phyloP scores from a whole-genome alignment of 768 basidiomycete genomes.

The Botryobasidium botryosum region DNA sequence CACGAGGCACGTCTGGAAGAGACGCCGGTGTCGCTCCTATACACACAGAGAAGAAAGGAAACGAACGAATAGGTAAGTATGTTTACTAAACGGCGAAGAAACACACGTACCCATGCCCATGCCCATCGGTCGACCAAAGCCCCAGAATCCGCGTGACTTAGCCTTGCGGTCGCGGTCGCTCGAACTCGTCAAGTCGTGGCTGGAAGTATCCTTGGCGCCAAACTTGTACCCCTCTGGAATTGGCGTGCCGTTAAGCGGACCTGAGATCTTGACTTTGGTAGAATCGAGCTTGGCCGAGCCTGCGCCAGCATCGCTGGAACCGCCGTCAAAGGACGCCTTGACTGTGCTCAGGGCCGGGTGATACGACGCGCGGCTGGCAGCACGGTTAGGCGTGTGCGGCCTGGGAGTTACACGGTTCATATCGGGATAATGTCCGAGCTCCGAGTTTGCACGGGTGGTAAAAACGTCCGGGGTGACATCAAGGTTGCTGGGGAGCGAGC shows the following conservation, averaged over 20 bases:
- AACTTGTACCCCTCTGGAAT: conserved; percentile 87
- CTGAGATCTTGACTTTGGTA: conserved; percentile 52
- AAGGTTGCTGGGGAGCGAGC: conserved; percentile 34
- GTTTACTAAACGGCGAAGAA: not conserved
- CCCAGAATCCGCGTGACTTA: conserved; percentile 85
- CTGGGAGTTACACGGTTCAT: conserved; percentile 15
- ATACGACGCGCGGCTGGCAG: conserved; percentile 34
- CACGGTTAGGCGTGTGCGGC: not conserved
- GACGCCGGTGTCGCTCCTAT: not conserved
- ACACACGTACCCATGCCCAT: conserved; percentile 20
- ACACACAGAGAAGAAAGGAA: not conserved
- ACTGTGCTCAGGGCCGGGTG: conserved; percentile 39
- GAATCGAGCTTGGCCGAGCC: not conserved
- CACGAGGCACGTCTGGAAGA: conserved; percentile 28
- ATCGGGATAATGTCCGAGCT: conserved; percentile 67
- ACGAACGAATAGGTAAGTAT: not conserved
- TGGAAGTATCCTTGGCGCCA: conserved; percentile 40
- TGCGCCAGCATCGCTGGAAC: not conserved
- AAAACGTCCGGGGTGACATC: conserved; percentile 18
- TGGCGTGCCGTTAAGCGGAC: conserved; percentile 66
- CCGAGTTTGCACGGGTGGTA: conserved; percentile 48
- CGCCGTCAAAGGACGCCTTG: conserved; percentile 24
- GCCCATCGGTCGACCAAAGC: conserved; percentile 53
- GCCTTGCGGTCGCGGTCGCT: conserved; percentile 78
- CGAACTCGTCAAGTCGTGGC: conserved; percentile 10